Evolutionary conservation across 1,139 yeast genomes (phyloP), one percentile per base, ranked within the genome.

Genomic region (Sporopachydermia cereana): DNA sequence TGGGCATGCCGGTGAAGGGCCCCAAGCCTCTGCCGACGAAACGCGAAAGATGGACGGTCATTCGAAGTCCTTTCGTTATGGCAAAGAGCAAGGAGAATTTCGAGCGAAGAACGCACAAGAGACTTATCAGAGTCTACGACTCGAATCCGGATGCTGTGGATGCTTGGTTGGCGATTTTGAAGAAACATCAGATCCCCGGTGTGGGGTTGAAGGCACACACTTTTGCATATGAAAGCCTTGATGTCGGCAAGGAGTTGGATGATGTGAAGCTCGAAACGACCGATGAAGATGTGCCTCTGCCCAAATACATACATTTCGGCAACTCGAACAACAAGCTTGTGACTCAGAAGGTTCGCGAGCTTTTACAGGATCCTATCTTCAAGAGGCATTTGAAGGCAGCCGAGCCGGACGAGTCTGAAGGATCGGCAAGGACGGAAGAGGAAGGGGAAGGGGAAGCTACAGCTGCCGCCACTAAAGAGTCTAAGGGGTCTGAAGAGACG

Each of bases 11-110:
- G 17, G 76, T 82, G 44, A 70, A 73, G 29, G 86, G 86, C 1
- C 79, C 83, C 12, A 68, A 70, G 41, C 86, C 86, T 17, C 62
- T 80, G 49, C 81, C 84, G 29, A 72, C 77, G 21, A 81, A 79
- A 59, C 77, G 84, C 43, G 93, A 89, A 63, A 77, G 88, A 54
- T 91, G 95, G 84, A 91, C 98, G 0, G 96, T 91, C 46, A 86
- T 84, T 55, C 77, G 83, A 60, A 81, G 96, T 3, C 97, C 97
- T 1, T 91, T 91, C 61, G 96, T 85, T 29, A 94, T 85, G 59
- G 95, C 97, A 46, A 89, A 89, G 61, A 75, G 94, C 7, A 91
- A 91, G 66, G 96, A 91, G 66, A 91, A 91, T 68, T 91, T 85
- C 67, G 85, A 85, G 67, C 79, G 97, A 67, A 74, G 77, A 46